Conservation (phyloP, 208 protist genomes). For the Crithidia bombi region DNA sequence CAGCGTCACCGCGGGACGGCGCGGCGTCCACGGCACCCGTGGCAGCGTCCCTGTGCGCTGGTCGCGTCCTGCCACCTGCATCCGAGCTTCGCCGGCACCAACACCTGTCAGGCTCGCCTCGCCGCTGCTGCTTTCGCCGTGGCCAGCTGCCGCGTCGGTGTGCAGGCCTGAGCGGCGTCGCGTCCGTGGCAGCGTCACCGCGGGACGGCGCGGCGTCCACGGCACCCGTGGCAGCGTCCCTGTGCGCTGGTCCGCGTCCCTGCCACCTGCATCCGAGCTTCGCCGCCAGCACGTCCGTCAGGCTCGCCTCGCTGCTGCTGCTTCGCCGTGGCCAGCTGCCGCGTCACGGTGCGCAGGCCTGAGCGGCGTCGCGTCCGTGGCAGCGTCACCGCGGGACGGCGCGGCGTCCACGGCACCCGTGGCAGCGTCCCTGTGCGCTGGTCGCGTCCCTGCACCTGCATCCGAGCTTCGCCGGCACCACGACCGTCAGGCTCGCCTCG, state of each 20-base stretch:
- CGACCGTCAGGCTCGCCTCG: too few species aligned
- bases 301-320: not conserved
- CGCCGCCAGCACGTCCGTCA: not conserved
- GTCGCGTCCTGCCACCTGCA: too few species aligned
- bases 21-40: too few species aligned
- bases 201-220: not conserved
- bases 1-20: too few species aligned
- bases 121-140: too few species aligned
- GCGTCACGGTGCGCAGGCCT: too few species aligned
- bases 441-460: too few species aligned
- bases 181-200: constrained; percentile 1
- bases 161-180: not conserved
- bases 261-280: not conserved
- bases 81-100: too few species aligned
- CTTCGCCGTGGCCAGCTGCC: not conserved
- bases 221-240: too few species aligned
- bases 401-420: not conserved
- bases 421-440: not conserved
- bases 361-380: not conserved
- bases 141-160: too few species aligned
- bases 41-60: too few species aligned
- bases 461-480: not conserved
- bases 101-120: too few species aligned
- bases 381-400: not conserved
- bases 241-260: not conserved